Evolutionary conservation across 345 rosid genomes (phyloP).

Genomic region (Conringia planisiliqua): DNA sequence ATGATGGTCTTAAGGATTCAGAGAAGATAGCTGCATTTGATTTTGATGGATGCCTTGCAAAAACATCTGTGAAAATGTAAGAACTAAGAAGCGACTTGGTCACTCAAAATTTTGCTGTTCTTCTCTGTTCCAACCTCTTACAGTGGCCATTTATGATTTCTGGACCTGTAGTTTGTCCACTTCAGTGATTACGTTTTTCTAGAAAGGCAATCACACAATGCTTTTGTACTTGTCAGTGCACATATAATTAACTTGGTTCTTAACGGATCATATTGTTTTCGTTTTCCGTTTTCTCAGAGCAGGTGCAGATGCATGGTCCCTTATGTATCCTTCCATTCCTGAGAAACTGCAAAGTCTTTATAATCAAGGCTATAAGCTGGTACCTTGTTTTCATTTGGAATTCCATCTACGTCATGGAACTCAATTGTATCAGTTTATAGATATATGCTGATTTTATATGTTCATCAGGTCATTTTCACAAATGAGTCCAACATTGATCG

Average conservation of each 20-base stretch:
- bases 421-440: background rate
- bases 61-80: conserved; percentile 79
- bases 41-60: conserved; percentile 94
- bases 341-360: conserved; percentile 72
- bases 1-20: conserved; percentile 74
- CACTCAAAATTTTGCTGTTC: background rate
- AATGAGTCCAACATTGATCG: conserved; percentile 97
- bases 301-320: conserved; percentile 93
- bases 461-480: conserved; percentile 75
- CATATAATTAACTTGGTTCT: background rate
- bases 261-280: background rate
- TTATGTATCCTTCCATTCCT: conserved; percentile 87
- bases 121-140: background rate
- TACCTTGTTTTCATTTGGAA: conserved; percentile 16
- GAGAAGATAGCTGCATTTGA: conserved; percentile 92
- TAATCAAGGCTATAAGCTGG: conserved; percentile 89
- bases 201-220: background rate
- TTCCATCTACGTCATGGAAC: background rate
- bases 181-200: background rate
- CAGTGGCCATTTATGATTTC: background rate
- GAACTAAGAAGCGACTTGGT: conserved; percentile 34
- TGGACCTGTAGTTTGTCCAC: background rate
- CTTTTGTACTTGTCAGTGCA: background rate
- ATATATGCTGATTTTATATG: conserved; percentile 11
- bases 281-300: conserved; percentile 42